These are phyloP conservation scores for Cryomyces minteri DNA, from an alignment of 495 filamentous ascomycete species.

Conservation along the genomic window DNA sequence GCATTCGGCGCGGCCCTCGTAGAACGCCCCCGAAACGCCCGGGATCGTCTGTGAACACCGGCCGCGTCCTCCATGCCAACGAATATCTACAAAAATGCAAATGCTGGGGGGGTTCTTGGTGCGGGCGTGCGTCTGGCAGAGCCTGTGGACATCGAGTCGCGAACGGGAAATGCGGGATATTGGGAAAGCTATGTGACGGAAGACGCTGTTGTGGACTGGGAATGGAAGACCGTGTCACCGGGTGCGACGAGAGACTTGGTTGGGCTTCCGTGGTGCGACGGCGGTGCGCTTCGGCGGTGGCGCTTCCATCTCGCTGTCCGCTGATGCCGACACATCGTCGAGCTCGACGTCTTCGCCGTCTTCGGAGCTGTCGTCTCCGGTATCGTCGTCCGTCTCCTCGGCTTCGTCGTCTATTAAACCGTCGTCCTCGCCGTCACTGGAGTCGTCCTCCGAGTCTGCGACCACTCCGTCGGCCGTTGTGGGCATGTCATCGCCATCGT, in stretches of 20 bases:
- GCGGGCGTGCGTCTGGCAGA: neutral
- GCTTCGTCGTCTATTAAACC: constrained; percentile 19
- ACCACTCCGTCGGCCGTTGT: constrained; percentile 9
- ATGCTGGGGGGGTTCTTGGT: neutral
- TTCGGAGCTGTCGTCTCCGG: constrained; percentile 8
- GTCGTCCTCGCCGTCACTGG: constrained; percentile 5
- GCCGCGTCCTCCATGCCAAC: neutral
- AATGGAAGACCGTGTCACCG: no score
- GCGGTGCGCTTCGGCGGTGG: constrained; percentile 4
- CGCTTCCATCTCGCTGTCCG: neutral
- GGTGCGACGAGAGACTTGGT: neutral
- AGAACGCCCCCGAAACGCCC: no score
- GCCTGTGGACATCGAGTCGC: neutral
- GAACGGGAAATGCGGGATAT: no score
- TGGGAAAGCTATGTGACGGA: no score
- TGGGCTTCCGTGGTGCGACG: neutral
- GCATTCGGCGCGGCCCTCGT: no score
- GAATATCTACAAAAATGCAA: neutral
- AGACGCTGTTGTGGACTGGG: no score
- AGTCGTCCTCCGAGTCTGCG: constrained; percentile 10
- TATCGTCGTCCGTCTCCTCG: constrained; percentile 20
- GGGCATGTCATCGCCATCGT: constrained; percentile 13
- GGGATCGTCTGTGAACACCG: no score
- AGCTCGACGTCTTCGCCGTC: constrained; percentile 8
- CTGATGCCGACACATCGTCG: neutral